phyloP scores from a whole-genome alignment of 805 yeast genomes.

The Kockiozyma suomiensis region DNA sequence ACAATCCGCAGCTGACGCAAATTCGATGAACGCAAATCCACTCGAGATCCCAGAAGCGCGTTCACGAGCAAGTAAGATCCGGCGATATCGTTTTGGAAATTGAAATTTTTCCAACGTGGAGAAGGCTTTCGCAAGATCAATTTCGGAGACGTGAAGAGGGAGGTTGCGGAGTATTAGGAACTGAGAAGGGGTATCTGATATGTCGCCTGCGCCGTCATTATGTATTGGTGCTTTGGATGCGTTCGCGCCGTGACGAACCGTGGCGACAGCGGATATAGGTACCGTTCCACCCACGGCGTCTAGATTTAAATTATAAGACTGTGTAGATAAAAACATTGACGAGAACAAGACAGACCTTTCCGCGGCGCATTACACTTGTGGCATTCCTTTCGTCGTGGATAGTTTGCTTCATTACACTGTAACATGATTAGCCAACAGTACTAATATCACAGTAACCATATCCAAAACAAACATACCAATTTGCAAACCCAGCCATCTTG shows the following conservation, averaged over 20 bases:
- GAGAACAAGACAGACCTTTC: slow-evolving; percentile 2
- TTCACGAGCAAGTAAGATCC: slow-evolving; percentile 28
- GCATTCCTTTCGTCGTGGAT: slow-evolving; percentile 20
- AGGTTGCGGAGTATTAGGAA: slow-evolving; percentile 25
- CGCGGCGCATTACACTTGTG: slow-evolving; percentile 14
- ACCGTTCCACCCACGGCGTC: slow-evolving; percentile 5
- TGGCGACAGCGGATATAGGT: not conserved
- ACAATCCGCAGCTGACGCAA: slow-evolving; percentile 18
- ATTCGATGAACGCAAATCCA: slow-evolving; percentile 32
- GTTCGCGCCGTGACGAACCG: too few relatives aligned
- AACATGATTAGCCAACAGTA: not conserved
- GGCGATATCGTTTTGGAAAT: slow-evolving; percentile 3
- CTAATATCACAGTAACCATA: not conserved
- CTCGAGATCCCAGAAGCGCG: slow-evolving; percentile 9
- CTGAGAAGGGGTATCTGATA: slow-evolving; percentile 22
- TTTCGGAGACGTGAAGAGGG: slow-evolving; percentile 5
- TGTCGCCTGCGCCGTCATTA: slow-evolving; percentile 27
- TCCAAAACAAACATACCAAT: not conserved
- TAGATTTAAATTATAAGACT: not conserved
- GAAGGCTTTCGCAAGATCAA: slow-evolving; percentile 8
- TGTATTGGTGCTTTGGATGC: too few relatives aligned
- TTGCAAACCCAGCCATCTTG: slow-evolving; percentile 23
- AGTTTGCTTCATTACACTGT: slow-evolving; percentile 21
- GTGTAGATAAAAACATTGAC: not conserved
- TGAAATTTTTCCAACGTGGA: not conserved